phyloP scores from a whole-genome alignment of 1,284 basidiomycete species.

The Tetrapyrgos nigripes region DNA sequence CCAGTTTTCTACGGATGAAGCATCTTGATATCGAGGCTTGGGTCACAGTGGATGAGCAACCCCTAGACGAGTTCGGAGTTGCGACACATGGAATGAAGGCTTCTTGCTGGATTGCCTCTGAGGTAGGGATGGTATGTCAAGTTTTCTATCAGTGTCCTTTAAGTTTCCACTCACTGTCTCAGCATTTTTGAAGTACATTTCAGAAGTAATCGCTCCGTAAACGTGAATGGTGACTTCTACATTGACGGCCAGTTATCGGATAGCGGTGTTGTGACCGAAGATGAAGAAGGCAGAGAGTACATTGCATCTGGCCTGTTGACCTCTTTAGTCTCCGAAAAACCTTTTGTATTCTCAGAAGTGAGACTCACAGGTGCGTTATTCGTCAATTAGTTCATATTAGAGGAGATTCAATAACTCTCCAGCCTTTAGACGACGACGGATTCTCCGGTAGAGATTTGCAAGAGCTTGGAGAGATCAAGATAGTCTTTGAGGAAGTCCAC shows the following conservation, averaged over 20 bases:
- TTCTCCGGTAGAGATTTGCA: background rate
- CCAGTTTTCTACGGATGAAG: too few relatives aligned
- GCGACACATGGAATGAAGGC: background rate
- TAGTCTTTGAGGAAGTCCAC: background rate
- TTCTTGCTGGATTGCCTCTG: background rate
- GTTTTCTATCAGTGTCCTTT: background rate
- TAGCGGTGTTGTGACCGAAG: background rate
- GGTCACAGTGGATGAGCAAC: background rate
- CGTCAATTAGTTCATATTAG: background rate
- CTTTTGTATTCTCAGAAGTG: background rate
- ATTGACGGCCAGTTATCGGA: background rate
- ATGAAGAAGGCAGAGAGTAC: background rate
- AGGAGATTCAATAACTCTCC: background rate
- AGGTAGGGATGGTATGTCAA: background rate
- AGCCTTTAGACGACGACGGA: background rate
- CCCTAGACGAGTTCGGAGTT: background rate
- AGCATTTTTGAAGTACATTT: background rate
- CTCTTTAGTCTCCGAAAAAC: background rate
- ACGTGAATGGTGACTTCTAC: background rate
- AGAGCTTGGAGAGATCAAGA: background rate
- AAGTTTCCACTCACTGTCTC: background rate
- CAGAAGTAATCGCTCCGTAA: background rate
- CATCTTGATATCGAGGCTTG: too few relatives aligned
- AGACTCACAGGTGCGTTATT: background rate
- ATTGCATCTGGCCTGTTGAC: too few relatives aligned